These are phyloP conservation scores for Microbotryum lychnidis-dioicae DNA, from an alignment of 1,284 basidiomycete genomes.

Conservation along the genomic window DNA sequence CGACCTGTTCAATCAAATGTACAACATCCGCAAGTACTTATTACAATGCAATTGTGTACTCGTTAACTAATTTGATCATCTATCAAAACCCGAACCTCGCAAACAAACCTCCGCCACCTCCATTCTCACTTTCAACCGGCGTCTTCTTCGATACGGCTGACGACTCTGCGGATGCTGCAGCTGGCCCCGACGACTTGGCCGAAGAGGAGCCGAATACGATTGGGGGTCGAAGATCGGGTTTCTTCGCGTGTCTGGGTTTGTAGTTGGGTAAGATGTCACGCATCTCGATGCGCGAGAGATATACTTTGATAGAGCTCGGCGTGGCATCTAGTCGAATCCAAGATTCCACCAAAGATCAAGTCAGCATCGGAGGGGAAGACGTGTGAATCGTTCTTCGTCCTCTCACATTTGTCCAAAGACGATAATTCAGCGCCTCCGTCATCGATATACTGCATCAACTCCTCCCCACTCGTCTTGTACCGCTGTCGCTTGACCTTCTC, in stretches of 20 bases:
- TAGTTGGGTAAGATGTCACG: slow-evolving; percentile 16
- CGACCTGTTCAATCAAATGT: no score
- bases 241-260: background rate
- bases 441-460: slow-evolving; percentile 20
- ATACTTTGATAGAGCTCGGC: slow-evolving; percentile 14
- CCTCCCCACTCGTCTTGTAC: slow-evolving; percentile 26
- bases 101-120: no score
- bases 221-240: slow-evolving; percentile 13
- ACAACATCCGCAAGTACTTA: no score
- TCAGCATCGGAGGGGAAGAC: no score
- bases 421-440: background rate
- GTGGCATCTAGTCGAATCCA: background rate
- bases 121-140: no score
- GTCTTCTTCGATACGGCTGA: background rate
- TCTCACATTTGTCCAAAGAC: background rate
- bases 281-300: slow-evolving; percentile 22
- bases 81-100: no score
- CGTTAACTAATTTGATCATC: no score
- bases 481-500: slow-evolving; percentile 17
- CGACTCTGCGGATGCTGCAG: background rate
- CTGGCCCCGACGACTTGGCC: background rate
- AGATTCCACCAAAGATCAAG: no score
- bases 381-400: background rate
- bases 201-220: slow-evolving; percentile 7
- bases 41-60: no score